Evolutionary conservation across 495 filamentous ascomycete species (phyloP).

Genomic region (Sordaria brevicollis): DNA sequence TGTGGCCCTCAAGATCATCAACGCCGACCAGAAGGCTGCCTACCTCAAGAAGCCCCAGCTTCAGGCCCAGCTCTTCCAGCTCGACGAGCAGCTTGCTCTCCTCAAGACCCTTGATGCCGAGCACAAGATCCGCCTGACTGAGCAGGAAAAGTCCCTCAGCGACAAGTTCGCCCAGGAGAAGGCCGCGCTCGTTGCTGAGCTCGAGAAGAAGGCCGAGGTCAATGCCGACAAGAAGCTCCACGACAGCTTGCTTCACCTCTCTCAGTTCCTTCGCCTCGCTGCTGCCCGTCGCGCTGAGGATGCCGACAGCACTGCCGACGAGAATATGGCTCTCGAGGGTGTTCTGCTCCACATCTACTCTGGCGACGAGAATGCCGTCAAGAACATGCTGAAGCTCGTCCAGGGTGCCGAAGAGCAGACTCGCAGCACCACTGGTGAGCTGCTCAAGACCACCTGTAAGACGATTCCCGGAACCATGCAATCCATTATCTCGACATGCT

Average conservation of each 20-base stretch:
- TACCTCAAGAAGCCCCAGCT: slow-evolving; percentile 81
- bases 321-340: slow-evolving; percentile 82
- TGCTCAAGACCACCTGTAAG: slow-evolving; percentile 71
- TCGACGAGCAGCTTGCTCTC: slow-evolving; percentile 74
- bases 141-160: slow-evolving; percentile 56
- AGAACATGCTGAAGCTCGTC: slow-evolving; percentile 74
- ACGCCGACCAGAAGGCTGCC: slow-evolving; percentile 83
- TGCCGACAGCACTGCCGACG: slow-evolving; percentile 50
- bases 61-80: slow-evolving; percentile 58
- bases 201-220: slow-evolving; percentile 45
- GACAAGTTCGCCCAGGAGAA: slow-evolving; percentile 65
- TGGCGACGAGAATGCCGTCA: slow-evolving; percentile 71
- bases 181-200: slow-evolving; percentile 45
- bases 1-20: slow-evolving; percentile 74
- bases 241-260: slow-evolving; percentile 52
- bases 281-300: slow-evolving; percentile 59
- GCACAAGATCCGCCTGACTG: slow-evolving; percentile 57
- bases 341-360: slow-evolving; percentile 82
- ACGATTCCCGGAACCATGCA: background rate
- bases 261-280: slow-evolving; percentile 71
- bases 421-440: slow-evolving; percentile 49
- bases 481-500: background rate
- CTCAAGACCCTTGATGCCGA: slow-evolving; percentile 76
- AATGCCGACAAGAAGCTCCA: slow-evolving; percentile 43
- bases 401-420: slow-evolving; percentile 68